Evolutionary conservation across 2,329 filamentous ascomycete genomes (phyloP).

Genomic region (Xylariaceae sp.): DNA sequence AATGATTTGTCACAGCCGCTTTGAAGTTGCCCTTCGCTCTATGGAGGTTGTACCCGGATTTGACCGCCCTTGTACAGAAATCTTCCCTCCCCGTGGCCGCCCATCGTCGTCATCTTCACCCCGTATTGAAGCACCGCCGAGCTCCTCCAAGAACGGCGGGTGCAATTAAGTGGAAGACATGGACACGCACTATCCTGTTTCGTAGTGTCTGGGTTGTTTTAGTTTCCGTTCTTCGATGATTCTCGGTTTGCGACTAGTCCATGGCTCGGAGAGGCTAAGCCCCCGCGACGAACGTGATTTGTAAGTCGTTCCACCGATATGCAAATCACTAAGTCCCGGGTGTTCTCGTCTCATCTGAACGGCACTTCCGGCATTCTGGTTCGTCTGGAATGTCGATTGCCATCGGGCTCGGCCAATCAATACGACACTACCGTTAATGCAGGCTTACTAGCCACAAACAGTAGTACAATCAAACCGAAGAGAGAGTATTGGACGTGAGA

Average conservation of each 20-base stretch:
- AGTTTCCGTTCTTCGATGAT: conserved; percentile 38
- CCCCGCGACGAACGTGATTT: conserved; percentile 19
- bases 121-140: conserved; percentile 14
- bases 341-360: conserved; percentile 31
- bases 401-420: conserved; percentile 13
- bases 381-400: conserved; percentile 26
- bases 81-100: conserved; percentile 21
- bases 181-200: conserved; percentile 25
- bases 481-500: conserved; percentile 3
- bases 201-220: conserved; percentile 34
- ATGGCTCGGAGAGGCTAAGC: conserved; percentile 31
- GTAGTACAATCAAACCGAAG: conserved; percentile 10
- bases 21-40: conserved; percentile 21
- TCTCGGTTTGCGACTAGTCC: conserved; percentile 33
- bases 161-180: conserved; percentile 20
- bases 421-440: conserved; percentile 1
- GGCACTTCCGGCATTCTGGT: conserved; percentile 37
- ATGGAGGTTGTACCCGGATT: conserved; percentile 23
- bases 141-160: conserved; percentile 19
- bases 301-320: conserved; percentile 14
- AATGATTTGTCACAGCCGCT: conserved; percentile 36
- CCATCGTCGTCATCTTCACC: conserved; percentile 17
- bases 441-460: conserved; percentile 3
- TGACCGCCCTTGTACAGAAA: conserved; percentile 20
- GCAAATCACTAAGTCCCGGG: conserved; percentile 13